Base-by-base conservation (phyloP, 2,329 filamentous ascomycete species). In the Stachybotrys elegans region DNA sequence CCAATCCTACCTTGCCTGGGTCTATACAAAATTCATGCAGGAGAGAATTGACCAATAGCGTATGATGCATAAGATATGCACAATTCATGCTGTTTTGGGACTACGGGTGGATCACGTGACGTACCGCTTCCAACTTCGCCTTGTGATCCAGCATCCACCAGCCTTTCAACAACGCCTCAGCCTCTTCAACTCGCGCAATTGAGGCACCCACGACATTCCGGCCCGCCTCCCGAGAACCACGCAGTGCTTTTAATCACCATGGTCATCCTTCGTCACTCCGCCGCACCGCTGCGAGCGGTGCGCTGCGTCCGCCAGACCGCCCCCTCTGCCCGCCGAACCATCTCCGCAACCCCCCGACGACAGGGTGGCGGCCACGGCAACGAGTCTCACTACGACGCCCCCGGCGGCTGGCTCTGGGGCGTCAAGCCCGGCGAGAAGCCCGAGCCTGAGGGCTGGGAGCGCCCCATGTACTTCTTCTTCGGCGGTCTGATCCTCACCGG, bases 391-490 rank as follows among this genome's bases (percentile, higher is more conserved):
- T 98, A 90, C 70, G 93, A 98, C 56, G 83, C 91, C 39, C 92
- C 93, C 3, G 79, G 75, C 45, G 93, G 93, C 58, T 96, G 90
- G 88, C 81, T 98, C 58, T 96, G 88, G 68, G 91, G 91, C 54
- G 79, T 96, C 58, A 91, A 90, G 75, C 93, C 93, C 27, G 91
- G 91, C 51, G 88, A 96, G 81, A 95, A 96, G 76, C 83, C 88
- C 63, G 82, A 94, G 78, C 87, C 89, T 67, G 93, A 98, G 73
- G 93, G 92, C 42, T 98, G 93, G 93, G 93, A 98, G 78, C 82
- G 76, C 54, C 70, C 90, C 44, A 91, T 86, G 74, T 85, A 85
- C 65, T 88, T 87, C 65, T 90, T 91, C 40, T 90, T 95, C 68
- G 86, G 84, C 64, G 85, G 83, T 60, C 70, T 95, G 60, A 69